phyloP scores from a whole-genome alignment of 345 rosid genomes.

The Psidium friedrichsthalianum region DNA sequence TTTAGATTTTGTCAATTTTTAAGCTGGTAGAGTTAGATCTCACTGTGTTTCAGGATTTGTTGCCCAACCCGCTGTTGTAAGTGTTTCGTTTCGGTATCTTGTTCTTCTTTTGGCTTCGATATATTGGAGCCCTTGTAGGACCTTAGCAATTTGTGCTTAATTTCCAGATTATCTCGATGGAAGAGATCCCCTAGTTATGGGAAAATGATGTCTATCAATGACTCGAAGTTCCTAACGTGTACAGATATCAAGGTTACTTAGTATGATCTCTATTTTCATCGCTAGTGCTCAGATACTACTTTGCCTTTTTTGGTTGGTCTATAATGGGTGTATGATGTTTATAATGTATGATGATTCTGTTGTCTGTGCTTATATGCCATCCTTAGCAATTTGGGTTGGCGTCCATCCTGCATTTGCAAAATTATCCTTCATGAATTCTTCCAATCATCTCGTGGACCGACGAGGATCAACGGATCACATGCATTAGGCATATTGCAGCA shows the following conservation, averaged over 20 bases:
- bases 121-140: not conserved
- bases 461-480: too few relatives aligned
- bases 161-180: not conserved
- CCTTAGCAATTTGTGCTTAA: not conserved
- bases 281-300: not conserved
- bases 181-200: not conserved
- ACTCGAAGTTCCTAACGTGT: not conserved
- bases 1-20: not conserved
- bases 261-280: not conserved
- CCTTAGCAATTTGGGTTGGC: too few relatives aligned
- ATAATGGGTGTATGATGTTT: not conserved
- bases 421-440: too few relatives aligned
- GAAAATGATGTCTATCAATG: not conserved
- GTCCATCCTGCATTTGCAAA: too few relatives aligned
- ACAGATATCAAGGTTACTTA: not conserved
- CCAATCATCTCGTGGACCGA: too few relatives aligned
- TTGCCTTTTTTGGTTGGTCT: not conserved
- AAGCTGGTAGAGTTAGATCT: not conserved
- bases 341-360: too few relatives aligned
- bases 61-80: not conserved
- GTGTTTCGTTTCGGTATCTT: too few relatives aligned
- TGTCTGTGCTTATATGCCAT: too few relatives aligned
- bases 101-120: not conserved
- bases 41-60: not conserved
- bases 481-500: too few relatives aligned